Evolutionary conservation across 2,329 filamentous ascomycete genomes (phyloP).

Genomic region (Epichloe hybrida): DNA sequence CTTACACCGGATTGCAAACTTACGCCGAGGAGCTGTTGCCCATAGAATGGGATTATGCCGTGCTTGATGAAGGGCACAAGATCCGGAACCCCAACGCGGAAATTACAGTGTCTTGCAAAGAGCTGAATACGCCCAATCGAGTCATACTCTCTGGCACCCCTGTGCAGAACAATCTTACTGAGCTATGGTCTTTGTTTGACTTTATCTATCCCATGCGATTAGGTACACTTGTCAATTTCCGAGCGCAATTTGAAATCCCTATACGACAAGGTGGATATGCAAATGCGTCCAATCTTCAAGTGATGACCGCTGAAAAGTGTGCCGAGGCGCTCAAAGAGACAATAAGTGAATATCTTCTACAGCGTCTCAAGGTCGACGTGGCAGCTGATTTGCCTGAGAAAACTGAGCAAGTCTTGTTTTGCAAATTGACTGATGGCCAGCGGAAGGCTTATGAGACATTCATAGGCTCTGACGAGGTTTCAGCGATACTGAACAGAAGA

Average conservation of each 20-base stretch:
- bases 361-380: slow-evolving; percentile 86
- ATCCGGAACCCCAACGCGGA: slow-evolving; percentile 93
- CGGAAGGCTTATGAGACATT: slow-evolving; percentile 70
- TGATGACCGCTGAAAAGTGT: slow-evolving; percentile 88
- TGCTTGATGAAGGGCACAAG: slow-evolving; percentile 94
- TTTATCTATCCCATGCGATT: slow-evolving; percentile 95
- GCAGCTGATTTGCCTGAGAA: slow-evolving; percentile 90
- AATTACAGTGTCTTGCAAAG: slow-evolving; percentile 91
- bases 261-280: slow-evolving; percentile 90
- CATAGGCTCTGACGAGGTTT: slow-evolving; percentile 70
- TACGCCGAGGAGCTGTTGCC: slow-evolving; percentile 73
- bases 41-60: slow-evolving; percentile 82
- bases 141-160: slow-evolving; percentile 93
- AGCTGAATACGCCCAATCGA: slow-evolving; percentile 77
- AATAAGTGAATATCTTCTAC: slow-evolving; percentile 84
- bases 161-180: slow-evolving; percentile 91
- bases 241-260: slow-evolving; percentile 82
- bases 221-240: slow-evolving; percentile 81
- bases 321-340: slow-evolving; percentile 88
- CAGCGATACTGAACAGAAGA: slow-evolving; percentile 61
- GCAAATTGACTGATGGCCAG: slow-evolving; percentile 70
- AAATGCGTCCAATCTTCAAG: slow-evolving; percentile 85
- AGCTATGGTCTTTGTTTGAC: slow-evolving; percentile 95
- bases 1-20: slow-evolving; percentile 88
- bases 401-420: slow-evolving; percentile 91